A percentile compares a stretch with the other conserved stretches of the same genome.
These are phyloP conservation scores for Mycosphaerella sp. DNA, from an alignment of 2,329 filamentous ascomycete genomes.

Conservation along the genomic window DNA sequence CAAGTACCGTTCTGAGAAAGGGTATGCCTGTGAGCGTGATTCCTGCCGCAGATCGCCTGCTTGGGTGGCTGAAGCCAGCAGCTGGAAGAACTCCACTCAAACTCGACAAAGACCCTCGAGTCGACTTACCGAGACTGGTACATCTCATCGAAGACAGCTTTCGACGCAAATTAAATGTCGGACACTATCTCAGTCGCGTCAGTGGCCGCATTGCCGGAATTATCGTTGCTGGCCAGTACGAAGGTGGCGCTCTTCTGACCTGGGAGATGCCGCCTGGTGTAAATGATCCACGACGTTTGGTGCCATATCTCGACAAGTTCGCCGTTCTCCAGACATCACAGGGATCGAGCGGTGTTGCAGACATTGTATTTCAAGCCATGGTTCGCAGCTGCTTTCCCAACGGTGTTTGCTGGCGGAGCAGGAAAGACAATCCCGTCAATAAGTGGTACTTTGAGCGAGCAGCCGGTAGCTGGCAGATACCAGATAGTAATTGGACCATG, in stretches of 20 bases:
- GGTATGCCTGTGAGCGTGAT: conserved; percentile 85
- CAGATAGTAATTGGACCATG: conserved; percentile 88
- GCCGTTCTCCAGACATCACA: conserved; percentile 84
- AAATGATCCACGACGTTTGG: conserved; percentile 53
- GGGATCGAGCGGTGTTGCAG: conserved; percentile 77
- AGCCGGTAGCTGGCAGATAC: conserved; percentile 72
- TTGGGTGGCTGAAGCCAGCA: conserved; percentile 62
- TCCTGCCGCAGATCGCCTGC: conserved; percentile 56
- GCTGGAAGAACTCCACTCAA: conserved; percentile 56
- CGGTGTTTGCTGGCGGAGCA: conserved; percentile 87
- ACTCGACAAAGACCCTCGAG: conserved; percentile 65
- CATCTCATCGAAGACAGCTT: conserved; percentile 94
- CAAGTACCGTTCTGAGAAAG: conserved; percentile 75
- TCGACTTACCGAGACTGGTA: conserved; percentile 76
- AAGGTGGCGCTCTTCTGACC: conserved; percentile 88
- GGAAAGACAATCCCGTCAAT: conserved; percentile 90
- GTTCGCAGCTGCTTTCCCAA: conserved; percentile 78
- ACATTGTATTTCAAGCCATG: conserved; percentile 96
- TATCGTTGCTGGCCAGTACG: conserved; percentile 93
- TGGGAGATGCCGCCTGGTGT: conserved; percentile 68
- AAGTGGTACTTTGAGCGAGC: conserved; percentile 99
- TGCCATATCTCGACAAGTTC: conserved; percentile 97
- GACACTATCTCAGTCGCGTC: conserved; percentile 76
- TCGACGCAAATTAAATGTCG: conserved; percentile 70
- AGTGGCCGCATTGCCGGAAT: conserved; percentile 76